Evolutionary conservation across 2,329 filamentous ascomycete genomes (phyloP).

Genomic region (Colletotrichum gloeosporioides): DNA sequence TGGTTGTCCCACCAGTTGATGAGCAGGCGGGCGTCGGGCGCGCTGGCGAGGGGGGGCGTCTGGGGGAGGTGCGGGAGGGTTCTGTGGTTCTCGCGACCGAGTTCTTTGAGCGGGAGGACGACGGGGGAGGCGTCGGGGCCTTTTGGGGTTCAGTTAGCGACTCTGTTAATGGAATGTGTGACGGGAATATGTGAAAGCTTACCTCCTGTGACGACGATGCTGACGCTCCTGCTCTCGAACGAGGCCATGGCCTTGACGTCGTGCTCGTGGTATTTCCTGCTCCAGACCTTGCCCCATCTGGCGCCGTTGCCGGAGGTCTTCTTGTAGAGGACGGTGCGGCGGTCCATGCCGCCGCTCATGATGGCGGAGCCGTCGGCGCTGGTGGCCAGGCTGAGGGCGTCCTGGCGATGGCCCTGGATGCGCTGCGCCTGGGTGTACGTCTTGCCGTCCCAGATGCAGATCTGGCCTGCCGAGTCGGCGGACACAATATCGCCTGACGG

Average conservation of each 20-base stretch:
- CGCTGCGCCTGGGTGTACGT: conserved; percentile 89
- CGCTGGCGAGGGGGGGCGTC: conserved; percentile 73
- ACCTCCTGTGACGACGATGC: conserved; percentile 92
- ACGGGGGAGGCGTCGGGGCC: conserved; percentile 86
- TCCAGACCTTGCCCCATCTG: conserved; percentile 86
- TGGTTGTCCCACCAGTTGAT: conserved; percentile 94
- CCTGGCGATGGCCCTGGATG: conserved; percentile 85
- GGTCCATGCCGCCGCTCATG: conserved; percentile 90
- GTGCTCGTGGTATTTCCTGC: conserved; percentile 86
- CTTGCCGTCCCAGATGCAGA: conserved; percentile 92
- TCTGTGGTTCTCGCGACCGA: conserved; percentile 84
- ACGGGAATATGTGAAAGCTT: conserved; percentile 25
- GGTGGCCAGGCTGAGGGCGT: conserved; percentile 86
- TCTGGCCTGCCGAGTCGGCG: conserved; percentile 91
- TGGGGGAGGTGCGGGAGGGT: conserved; percentile 86
- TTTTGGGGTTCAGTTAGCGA: conserved; percentile 36
- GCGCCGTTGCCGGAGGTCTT: conserved; percentile 63
- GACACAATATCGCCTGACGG: conserved; percentile 90
- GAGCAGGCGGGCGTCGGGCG: conserved; percentile 75
- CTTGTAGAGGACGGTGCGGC: conserved; percentile 83
- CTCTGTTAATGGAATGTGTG: not conserved
- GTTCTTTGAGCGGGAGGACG: conserved; percentile 74
- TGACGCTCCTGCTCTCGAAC: conserved; percentile 84
- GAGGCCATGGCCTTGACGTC: conserved; percentile 95
- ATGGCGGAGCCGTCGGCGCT: conserved; percentile 83